Evolutionary conservation across 1,284 basidiomycete species (phyloP), one percentile per base, ranked within the genome.

Genomic region (Ustilago bromivora): DNA sequence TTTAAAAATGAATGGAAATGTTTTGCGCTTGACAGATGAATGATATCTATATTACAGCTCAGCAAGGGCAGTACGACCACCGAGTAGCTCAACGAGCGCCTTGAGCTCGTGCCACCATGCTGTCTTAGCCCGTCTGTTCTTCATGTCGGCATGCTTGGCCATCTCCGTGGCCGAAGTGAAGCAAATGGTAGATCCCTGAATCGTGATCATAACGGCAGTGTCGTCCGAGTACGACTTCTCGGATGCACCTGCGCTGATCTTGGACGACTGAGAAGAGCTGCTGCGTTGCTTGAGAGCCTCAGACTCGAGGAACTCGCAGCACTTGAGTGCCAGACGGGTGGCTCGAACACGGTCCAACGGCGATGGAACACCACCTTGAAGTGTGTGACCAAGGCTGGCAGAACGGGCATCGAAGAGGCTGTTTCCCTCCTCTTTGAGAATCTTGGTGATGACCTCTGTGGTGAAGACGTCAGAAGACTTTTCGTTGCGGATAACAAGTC

Each of bases 341-440:
- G 95, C 96, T 19, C 95, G 92, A 0, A 93, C 92, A 67, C 96
- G 93, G 88, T 99, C 97, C 77, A 94, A 89, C 0, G 96, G 96
- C 0, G 95, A 96, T 3, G 96, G 96, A 4, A 94, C 92, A 6
- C 95, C 95, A 19, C 96, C 96, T 86, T 99, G 96, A 10, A 99
- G 89, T 2, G 95, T 98, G 88, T 99, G 97, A 11, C 97, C 96
- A 23, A 99, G 91, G 3, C 93, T 92, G 17, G 96, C 97, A 12
- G 91, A 93, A 56, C 97, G 92, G 19, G 96, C 92, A 88, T 99
- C 97, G 84, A 98, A 99, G n/a, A 97, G 89, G 8, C 89, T 85
- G 17, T 91, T 91, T 51, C 96, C 96, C 87, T 99, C 96, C 84
- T 98, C 95, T 81, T 93, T 93, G 87, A 98, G 88, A 88, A 99